Evolutionary conservation across 2,329 filamentous ascomycete species (phyloP).

Genomic region (Beauveria sp.): DNA sequence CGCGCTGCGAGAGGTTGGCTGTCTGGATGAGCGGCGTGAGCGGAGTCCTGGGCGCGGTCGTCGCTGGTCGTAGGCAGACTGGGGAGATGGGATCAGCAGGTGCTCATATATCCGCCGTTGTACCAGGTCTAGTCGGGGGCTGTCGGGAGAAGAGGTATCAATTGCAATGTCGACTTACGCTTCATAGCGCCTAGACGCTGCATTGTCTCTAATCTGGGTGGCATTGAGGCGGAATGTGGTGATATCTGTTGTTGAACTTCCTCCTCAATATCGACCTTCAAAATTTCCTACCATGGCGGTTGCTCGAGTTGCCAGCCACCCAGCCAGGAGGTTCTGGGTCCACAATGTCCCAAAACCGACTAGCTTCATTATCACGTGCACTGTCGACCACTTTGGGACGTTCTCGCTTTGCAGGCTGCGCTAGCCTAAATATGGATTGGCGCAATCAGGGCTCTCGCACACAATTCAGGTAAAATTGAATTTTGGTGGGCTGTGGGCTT

Average conservation of each 20-base stretch:
- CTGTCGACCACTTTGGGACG: background rate
- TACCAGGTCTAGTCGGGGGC: background rate
- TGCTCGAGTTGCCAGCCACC: background rate
- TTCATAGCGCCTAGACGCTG: constrained; percentile 52
- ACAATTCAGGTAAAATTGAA: constrained; percentile 31
- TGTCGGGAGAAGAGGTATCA: constrained; percentile 9
- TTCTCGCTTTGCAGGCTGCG: background rate
- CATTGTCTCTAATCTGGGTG: constrained; percentile 56
- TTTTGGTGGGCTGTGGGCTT: constrained; percentile 16
- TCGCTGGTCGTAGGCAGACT: constrained; percentile 55
- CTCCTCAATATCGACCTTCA: constrained; percentile 20
- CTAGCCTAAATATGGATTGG: constrained; percentile 22
- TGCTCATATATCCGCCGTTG: constrained; percentile 10
- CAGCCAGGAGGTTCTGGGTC: background rate
- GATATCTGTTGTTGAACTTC: background rate
- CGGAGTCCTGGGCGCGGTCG: constrained; percentile 37
- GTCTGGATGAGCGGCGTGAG: constrained; percentile 55
- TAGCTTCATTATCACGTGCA: constrained; percentile 27
- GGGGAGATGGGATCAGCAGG: constrained; percentile 15
- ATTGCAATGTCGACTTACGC: constrained; percentile 37
- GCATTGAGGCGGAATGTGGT: constrained; percentile 42
- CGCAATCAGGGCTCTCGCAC: constrained; percentile 26
- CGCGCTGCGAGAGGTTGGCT: constrained; percentile 53
- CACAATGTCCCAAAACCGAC: constrained; percentile 3
- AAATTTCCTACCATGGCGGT: constrained; percentile 25